These are phyloP conservation scores for Cladophialophora immunda DNA, from an alignment of 2,329 filamentous ascomycete genomes.

Conservation along the genomic window DNA sequence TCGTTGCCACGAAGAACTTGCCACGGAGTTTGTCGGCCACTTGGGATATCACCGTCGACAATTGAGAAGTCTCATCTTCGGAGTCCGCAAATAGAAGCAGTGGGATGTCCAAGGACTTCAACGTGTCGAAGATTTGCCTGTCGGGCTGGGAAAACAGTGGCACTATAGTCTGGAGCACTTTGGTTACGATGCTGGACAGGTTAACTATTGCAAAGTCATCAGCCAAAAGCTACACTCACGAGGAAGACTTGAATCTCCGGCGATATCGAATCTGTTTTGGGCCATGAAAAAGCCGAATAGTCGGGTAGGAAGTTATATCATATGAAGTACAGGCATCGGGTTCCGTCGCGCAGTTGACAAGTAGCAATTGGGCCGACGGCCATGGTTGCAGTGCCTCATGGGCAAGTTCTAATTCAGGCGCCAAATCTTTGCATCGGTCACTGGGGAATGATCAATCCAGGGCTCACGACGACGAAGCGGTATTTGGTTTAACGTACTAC, in stretches of 20 bases:
- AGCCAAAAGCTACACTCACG: background rate
- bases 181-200: background rate
- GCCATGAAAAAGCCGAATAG: slow-evolving; percentile 6
- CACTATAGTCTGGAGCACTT: background rate
- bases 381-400: slow-evolving; percentile 1
- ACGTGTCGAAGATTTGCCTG: background rate
- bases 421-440: background rate
- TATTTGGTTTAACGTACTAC: background rate
- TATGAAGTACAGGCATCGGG: slow-evolving; percentile 3
- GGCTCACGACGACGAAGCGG: background rate
- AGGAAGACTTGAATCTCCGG: slow-evolving; percentile 2
- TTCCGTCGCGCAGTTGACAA: background rate
- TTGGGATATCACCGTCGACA: background rate
- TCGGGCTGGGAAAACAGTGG: background rate
- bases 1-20: background rate
- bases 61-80: background rate
- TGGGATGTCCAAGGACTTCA: slow-evolving; percentile 8
- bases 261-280: slow-evolving; percentile 5
- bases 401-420: background rate
- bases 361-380: background rate
- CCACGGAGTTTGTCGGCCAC: background rate
- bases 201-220: background rate
- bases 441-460: background rate
- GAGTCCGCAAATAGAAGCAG: background rate
- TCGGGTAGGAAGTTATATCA: background rate